phyloP scores from a whole-genome alignment of 371 early-diverging fungal genomes.

The Zychaea mexicana region DNA sequence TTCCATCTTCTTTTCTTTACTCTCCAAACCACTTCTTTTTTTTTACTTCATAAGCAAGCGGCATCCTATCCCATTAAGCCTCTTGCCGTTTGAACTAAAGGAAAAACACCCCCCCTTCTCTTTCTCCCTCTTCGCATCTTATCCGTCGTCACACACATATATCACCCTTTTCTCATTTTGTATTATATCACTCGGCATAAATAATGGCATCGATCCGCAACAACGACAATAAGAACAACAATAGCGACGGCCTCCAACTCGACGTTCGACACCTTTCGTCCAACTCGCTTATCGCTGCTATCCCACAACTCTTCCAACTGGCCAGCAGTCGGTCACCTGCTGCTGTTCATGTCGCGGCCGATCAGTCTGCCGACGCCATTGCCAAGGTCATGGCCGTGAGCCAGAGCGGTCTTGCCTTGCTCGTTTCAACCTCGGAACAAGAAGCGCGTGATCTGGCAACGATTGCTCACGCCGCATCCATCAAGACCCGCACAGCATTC shows the following conservation, averaged over 20 bases:
- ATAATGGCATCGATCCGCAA: slow-evolving; percentile 6
- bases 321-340: slow-evolving; percentile 49
- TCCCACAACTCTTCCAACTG: slow-evolving; percentile 69
- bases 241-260: background rate
- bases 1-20: background rate
- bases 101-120: background rate
- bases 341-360: slow-evolving; percentile 61
- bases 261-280: slow-evolving; percentile 45
- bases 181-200: slow-evolving; percentile 3
- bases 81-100: background rate
- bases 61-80: slow-evolving; percentile 5
- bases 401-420: slow-evolving; percentile 73
- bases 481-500: slow-evolving; percentile 60
- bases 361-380: slow-evolving; percentile 27
- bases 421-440: slow-evolving; percentile 73
- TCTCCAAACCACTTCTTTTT: too few species aligned
- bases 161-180: background rate
- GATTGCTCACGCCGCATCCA: slow-evolving; percentile 66
- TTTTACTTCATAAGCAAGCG: background rate
- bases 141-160: background rate
- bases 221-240: too few species aligned
- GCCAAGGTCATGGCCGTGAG: slow-evolving; percentile 77
- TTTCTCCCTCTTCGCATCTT: background rate
- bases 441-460: slow-evolving; percentile 72
- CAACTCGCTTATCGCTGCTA: slow-evolving; percentile 55